Evolutionary conservation across 768 basidiomycete genomes (phyloP), one percentile per base, ranked within the genome.

Genomic region (Auriculariales sp.): DNA sequence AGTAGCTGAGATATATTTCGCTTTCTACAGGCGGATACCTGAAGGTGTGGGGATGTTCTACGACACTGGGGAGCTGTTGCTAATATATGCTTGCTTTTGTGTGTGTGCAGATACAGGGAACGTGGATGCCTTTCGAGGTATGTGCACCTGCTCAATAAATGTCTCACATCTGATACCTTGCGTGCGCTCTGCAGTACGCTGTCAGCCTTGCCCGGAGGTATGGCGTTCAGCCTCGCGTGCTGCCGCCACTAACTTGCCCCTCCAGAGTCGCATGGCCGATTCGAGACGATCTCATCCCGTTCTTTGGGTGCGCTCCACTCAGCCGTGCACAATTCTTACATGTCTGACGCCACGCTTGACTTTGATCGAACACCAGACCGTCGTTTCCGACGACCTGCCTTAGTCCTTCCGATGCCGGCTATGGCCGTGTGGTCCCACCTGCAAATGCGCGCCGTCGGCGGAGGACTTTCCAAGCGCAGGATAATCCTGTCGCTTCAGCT

Each of bases 61-160:
- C n/a, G n/a, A n/a, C n/a, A n/a, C n/a, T n/a, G n/a, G n/a, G n/a
- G n/a, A n/a, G n/a, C n/a, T n/a, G n/a, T n/a, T n/a, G n/a, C n/a
- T n/a, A n/a, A n/a, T n/a, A n/a, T n/a, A n/a, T n/a, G n/a, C n/a
- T n/a, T n/a, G n/a, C n/a, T n/a, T n/a, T n/a, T n/a, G n/a, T n/a
- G n/a, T 88, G 87, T 66, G 75, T 92, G 52, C 90, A 91, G 68
- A 90, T 92, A 36, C 89, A 92, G 60, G 89, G 89, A 28, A 90
- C 89, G 19, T 92, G 89, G 89, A 85, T 91, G 80, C 88, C 88
- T 29, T 91, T 84, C 64, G 88, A 87, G 71, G 83, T 83, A 56
- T 53, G 73, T 61, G 34, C 33, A 28, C 29, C 39, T 48, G 15
- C n/a, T n/a, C n/a, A n/a, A n/a, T n/a, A n/a, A n/a, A n/a, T 54